Evolutionary conservation across 2,329 filamentous ascomycete species (phyloP), one percentile per base, ranked within the genome.

Genomic region (Pseudonectria buxi): DNA sequence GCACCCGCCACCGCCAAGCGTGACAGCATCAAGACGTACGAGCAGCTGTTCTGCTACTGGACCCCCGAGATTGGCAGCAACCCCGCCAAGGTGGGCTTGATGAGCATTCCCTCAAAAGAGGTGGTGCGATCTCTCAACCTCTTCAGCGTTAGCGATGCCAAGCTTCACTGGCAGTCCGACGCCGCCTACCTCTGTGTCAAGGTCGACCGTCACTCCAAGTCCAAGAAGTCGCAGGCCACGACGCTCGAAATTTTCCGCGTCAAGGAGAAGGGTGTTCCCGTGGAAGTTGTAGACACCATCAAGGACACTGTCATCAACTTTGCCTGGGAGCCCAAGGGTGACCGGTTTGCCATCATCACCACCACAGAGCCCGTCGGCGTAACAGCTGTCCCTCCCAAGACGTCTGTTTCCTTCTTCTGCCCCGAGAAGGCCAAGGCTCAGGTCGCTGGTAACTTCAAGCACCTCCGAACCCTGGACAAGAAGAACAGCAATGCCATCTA

Each of bases 221-320:
- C 89, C 38, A 96, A 96, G 75, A 98, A 96, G 69, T 95, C 88
- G 3, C 78, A 94, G 54, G 90, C 89, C 43, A 98, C 92, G 24
- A 96, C 94, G 50, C 78, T 98, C 25, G 92, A 98, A 63, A 96
- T 98, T 58, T 98, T 98, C 83, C 86, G 92, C 42, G 78, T 98
- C 51, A 82, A 79, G 61, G 92, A 98, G 65, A 98, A 98, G 77
- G 90, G 92, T 50, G 92, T 98, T 3, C 92, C 92, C 1, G 90
- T 98, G 36, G 92, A 98, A 64, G 92, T 96, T 37, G 88, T 98
- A 33, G 92, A 98, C 64, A 88, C 83, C 35, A 85, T 98, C 67
- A 96, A 96, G 69, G 92, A 96, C 57, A 95, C 89, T 1, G 92
- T 98, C 51, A 94, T 98, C 69, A 98, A 98, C 72, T 98, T 98